Evolutionary conservation across 805 yeast species (phyloP).

Genomic region (Barnettozyma siamensis): DNA sequence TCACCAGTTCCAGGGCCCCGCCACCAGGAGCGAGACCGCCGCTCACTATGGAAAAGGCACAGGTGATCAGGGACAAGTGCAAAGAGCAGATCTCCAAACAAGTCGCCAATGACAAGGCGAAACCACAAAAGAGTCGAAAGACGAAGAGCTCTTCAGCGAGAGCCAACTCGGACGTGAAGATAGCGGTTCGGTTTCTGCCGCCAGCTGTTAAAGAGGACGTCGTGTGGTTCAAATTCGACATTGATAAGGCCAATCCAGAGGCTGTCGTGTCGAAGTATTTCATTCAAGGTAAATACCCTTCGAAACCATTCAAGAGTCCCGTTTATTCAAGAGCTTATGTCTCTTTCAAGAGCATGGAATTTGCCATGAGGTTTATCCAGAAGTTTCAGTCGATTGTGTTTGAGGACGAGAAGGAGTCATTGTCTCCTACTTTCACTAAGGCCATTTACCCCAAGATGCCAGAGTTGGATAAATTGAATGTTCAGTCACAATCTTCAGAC

Average conservation of each 20-base stretch:
- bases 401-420: constrained; percentile 24
- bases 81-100: not conserved
- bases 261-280: constrained; percentile 27
- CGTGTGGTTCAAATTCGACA: constrained; percentile 24
- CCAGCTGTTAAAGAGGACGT: constrained; percentile 29
- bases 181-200: constrained; percentile 39
- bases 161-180: constrained; percentile 14
- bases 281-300: constrained; percentile 35
- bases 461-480: constrained; percentile 1
- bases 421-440: constrained; percentile 31
- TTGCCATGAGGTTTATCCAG: constrained; percentile 26
- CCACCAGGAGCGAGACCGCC: not conserved
- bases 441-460: constrained; percentile 31
- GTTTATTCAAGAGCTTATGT: constrained; percentile 38
- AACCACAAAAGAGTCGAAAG: not conserved
- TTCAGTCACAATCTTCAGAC: too few relatives aligned
- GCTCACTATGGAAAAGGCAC: not conserved
- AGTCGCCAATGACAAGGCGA: not conserved
- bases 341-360: constrained; percentile 26
- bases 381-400: constrained; percentile 16
- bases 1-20: not conserved
- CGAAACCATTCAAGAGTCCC: constrained; percentile 34
- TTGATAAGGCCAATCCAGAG: constrained; percentile 3
- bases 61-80: not conserved
- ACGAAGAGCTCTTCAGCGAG: not conserved